phyloP scores from a whole-genome alignment of 2,329 filamentous ascomycete species.

The Hymenoscyphus linearis region DNA sequence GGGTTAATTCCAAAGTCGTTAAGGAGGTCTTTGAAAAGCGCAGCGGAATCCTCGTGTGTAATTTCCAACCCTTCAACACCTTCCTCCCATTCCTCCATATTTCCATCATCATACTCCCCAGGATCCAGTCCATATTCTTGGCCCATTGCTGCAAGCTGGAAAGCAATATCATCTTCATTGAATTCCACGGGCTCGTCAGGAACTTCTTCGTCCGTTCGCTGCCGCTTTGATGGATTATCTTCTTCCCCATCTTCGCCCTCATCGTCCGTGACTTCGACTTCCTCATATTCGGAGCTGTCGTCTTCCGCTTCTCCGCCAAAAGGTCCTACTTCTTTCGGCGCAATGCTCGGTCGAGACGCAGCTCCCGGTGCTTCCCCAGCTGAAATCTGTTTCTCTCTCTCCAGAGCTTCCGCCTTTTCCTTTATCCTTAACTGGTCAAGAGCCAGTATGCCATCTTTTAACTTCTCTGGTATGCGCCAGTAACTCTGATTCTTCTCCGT shows the following conservation, averaged over 20 bases:
- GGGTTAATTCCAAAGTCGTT: conserved; percentile 79
- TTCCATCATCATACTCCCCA: conserved; percentile 67
- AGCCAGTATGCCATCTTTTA: conserved; percentile 71
- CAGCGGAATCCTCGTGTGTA: conserved; percentile 68
- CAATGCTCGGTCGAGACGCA: conserved; percentile 19
- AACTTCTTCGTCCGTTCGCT: conserved; percentile 40
- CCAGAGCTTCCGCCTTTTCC: conserved; percentile 42
- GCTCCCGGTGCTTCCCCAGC: conserved; percentile 29
- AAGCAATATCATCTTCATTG: conserved; percentile 90
- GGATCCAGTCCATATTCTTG: conserved; percentile 75
- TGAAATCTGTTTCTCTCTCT: conserved; percentile 22
- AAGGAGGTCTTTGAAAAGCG: conserved; percentile 79
- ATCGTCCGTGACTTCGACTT: conserved; percentile 39
- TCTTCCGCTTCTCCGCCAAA: conserved; percentile 37
- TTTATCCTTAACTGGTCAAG: conserved; percentile 68
- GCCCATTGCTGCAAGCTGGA: conserved; percentile 85
- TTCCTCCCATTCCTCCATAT: conserved; percentile 59
- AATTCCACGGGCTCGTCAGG: conserved; percentile 62
- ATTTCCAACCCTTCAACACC: conserved; percentile 65
- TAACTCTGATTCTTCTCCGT: conserved; percentile 79
- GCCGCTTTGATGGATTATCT: conserved; percentile 45
- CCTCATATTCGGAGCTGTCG: conserved; percentile 68
- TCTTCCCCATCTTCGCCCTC: conserved; percentile 43
- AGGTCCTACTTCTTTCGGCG: conserved; percentile 11
- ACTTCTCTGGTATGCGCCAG: conserved; percentile 88